phyloP scores from a whole-genome alignment of 257 asterid genomes.

The Lantana camara region DNA sequence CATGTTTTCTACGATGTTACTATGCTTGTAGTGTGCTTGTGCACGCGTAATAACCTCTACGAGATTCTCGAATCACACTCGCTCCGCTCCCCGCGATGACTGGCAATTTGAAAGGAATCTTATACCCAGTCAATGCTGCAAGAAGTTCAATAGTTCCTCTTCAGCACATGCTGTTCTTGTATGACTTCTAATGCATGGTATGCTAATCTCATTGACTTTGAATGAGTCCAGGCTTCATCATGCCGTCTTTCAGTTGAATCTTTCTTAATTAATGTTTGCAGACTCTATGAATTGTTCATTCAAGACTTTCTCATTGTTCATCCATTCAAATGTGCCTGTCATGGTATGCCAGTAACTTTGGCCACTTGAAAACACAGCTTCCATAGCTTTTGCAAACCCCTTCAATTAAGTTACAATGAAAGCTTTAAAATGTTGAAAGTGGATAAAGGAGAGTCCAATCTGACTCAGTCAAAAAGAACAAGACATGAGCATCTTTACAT shows the following conservation, averaged over 20 bases:
- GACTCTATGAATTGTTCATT: background rate
- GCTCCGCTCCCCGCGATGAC: too few relatives aligned
- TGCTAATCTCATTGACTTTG: slow-evolving; percentile 19
- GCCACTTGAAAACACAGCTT: background rate
- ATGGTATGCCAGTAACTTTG: background rate
- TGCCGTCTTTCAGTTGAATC: background rate
- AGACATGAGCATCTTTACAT: too few relatives aligned
- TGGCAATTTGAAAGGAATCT: background rate
- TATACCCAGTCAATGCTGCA: background rate
- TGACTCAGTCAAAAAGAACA: background rate
- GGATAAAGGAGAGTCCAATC: background rate
- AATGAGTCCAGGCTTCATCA: slow-evolving; percentile 3
- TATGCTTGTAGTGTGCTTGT: background rate
- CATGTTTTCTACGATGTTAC: background rate
- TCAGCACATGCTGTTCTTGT: background rate
- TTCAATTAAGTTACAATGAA: too few relatives aligned
- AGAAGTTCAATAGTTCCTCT: background rate
- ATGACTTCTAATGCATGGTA: background rate
- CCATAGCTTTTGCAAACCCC: too few relatives aligned
- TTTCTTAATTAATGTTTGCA: background rate
- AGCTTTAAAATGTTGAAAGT: background rate
- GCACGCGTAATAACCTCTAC: too few relatives aligned
- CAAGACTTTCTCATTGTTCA: too few relatives aligned
- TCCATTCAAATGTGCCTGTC: background rate
- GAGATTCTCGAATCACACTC: too few relatives aligned